Evolutionary conservation across 495 filamentous ascomycete species (phyloP), one percentile per base, ranked within the genome.

Genomic region (Chaetomium tenue): DNA sequence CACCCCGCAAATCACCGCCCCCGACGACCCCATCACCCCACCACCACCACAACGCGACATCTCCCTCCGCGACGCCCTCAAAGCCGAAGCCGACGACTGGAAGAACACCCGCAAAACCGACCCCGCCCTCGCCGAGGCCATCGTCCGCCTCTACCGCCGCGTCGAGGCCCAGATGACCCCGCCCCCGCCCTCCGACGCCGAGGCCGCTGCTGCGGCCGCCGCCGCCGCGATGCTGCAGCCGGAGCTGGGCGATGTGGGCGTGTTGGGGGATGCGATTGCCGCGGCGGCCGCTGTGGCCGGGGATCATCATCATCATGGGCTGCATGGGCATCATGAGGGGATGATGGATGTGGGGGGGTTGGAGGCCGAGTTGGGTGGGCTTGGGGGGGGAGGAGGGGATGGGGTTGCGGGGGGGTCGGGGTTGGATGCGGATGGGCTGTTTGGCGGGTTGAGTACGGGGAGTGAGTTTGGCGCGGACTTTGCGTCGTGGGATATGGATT

Each of bases 61-160:
- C 63, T 72, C 83, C 63, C 75, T 96, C 11, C 85, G 86, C n/a
- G 87, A 90, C n/a, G 86, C 85, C n/a, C 79, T 97, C 15, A 84
- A 84, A 51, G 71, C 80, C 3, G 81, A 86, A 55, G 85, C 86
- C 18, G 84, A 89, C 9, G 82, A 87, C 57, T 87, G 87, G 25
- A 82, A 84, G 22, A 82, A 79, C 22, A 71, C 89, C 0, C 82
- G 87, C 12, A 86, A 87, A 63, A 78, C 78, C 37, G 86, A 93
- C 57, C 77, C 81, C 7, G 58, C 77, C 0, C 78, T 84, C 50
- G 91, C 91, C 0, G 87, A 91, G 67, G 80, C 86, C 2, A 78
- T 92, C n/a, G 87, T 95, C 3, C 86, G 92, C 3, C 80, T 97
- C 23, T 82, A 86, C 72, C 82, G 90, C 2, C 84, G 89, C 22